phyloP scores from a whole-genome alignment of 805 yeast genomes.

The Metschnikowia gruessii region DNA sequence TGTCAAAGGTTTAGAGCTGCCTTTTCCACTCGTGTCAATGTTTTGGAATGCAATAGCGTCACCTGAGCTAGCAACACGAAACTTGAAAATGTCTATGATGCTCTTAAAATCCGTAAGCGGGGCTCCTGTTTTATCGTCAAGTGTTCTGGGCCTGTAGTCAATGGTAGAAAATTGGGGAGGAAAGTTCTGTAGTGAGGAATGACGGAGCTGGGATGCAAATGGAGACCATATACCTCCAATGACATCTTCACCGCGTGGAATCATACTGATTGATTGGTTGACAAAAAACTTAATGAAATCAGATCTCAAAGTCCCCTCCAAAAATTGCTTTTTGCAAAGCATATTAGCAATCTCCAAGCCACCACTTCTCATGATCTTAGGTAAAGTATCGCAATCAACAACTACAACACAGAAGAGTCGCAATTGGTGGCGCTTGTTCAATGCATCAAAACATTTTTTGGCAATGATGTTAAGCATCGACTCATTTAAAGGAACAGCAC shows the following conservation, averaged over 20 bases:
- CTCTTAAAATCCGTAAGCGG: conserved; percentile 69
- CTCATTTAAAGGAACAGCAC: conserved; percentile 44
- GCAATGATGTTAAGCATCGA: conserved; percentile 43
- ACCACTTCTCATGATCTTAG: conserved; percentile 80
- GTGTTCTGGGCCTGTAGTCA: conserved; percentile 69
- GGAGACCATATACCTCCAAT: conserved; percentile 84
- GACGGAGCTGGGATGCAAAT: conserved; percentile 65
- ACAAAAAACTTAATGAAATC: conserved; percentile 79
- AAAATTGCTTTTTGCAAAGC: conserved; percentile 72
- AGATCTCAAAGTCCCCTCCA: conserved; percentile 76
- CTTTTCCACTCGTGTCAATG: conserved; percentile 35
- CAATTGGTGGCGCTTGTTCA: conserved; percentile 57
- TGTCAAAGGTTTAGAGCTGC: conserved; percentile 38
- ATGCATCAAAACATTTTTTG: conserved; percentile 42
- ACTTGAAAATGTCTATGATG: conserved; percentile 70
- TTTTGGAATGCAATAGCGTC: conserved; percentile 75
- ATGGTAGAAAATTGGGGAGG: conserved; percentile 80
- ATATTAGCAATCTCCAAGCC: conserved; percentile 90
- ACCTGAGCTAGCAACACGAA: conserved; percentile 69
- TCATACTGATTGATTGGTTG: conserved; percentile 55
- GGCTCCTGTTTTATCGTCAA: conserved; percentile 76
- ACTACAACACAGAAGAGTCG: conserved; percentile 79
- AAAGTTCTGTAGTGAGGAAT: conserved; percentile 54
- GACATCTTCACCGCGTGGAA: conserved; percentile 74
- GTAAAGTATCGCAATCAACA: conserved; percentile 75